A percentile compares a stretch with the other conserved stretches of the same genome.
These are phyloP conservation scores for Heliocybe sulcata DNA, from an alignment of 1,284 basidiomycete species.

Conservation along the genomic window DNA sequence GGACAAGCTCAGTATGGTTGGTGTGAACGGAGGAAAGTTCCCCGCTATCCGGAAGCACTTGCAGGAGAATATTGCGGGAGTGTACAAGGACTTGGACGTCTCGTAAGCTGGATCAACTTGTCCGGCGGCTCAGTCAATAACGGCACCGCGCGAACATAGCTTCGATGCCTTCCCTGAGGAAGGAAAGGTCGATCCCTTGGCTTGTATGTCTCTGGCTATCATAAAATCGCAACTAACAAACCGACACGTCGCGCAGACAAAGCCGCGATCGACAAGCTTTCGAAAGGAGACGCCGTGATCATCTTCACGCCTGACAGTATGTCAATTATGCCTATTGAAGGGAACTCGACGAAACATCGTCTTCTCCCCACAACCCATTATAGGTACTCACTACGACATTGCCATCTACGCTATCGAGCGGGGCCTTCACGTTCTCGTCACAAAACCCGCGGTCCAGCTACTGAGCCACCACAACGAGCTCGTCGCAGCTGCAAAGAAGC, in stretches of 20 bases:
- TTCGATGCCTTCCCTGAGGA: constrained; percentile 79
- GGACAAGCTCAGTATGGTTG: constrained; percentile 73
- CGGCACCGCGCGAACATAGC: constrained; percentile 21
- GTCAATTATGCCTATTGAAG: constrained; percentile 16
- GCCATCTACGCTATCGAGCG: constrained; percentile 80
- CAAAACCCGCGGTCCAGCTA: constrained; percentile 88
- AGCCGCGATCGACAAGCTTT: constrained; percentile 72
- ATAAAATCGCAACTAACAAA: background rate
- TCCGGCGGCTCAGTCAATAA: background rate
- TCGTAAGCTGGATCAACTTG: constrained; percentile 38
- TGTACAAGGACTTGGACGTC: constrained; percentile 82
- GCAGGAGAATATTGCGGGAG: constrained; percentile 73
- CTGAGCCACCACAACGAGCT: constrained; percentile 78
- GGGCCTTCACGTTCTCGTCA: constrained; percentile 83
- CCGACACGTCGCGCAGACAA: constrained; percentile 52
- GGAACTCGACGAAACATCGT: too few species aligned
- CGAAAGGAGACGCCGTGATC: constrained; percentile 81
- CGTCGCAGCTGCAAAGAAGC: constrained; percentile 65
- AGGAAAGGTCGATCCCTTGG: constrained; percentile 65
- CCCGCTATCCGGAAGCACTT: constrained; percentile 80
- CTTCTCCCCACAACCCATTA: constrained; percentile 3
- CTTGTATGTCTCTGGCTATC: constrained; percentile 49
- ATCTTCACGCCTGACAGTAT: constrained; percentile 83
- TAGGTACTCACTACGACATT: constrained; percentile 83
- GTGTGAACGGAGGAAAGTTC: constrained; percentile 81